phyloP scores from a whole-genome alignment of 192 early-diverging fungal species.

The Gigaspora rosea region DNA sequence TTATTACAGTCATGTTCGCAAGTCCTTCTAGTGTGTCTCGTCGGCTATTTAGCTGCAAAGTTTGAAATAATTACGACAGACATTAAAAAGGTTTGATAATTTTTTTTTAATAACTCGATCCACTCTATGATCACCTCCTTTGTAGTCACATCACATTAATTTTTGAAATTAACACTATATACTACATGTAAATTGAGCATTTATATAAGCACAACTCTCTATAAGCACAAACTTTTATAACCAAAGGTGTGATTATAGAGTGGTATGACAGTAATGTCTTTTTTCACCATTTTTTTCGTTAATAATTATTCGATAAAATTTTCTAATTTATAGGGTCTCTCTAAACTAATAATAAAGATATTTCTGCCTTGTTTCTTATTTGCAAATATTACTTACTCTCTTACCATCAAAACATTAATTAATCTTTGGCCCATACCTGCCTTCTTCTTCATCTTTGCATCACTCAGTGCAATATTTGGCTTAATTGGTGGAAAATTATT shows the following conservation, averaged over 20 bases:
- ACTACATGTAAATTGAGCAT: too few species aligned
- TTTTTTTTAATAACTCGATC: too few species aligned
- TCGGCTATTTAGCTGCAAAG: conserved; percentile 22
- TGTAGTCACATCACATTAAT: too few species aligned
- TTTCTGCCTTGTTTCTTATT: conserved; percentile 33
- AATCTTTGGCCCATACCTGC: conserved; percentile 31
- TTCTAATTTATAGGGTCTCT: conserved; percentile 21
- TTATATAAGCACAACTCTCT: too few species aligned
- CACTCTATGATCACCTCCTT: too few species aligned
- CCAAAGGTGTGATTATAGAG: too few species aligned
- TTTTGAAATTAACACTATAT: too few species aligned
- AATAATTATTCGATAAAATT: background rate
- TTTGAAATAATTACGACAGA: conserved; percentile 3
- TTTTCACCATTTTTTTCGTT: background rate
- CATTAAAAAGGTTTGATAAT: background rate
- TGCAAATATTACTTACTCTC: conserved; percentile 4
- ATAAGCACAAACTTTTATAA: too few species aligned
- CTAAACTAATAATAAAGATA: conserved; percentile 20
- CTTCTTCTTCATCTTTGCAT: conserved; percentile 2
- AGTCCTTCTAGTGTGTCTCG: conserved; percentile 1
- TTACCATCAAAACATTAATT: conserved; percentile 29
- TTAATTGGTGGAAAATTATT: conserved; percentile 33
- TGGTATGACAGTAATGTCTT: too few species aligned
- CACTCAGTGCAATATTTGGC: conserved; percentile 4
- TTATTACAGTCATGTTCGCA: conserved; percentile 14